Conservation (phyloP, 2,329 filamentous ascomycete species). For the Hypoxylon sp. region DNA sequence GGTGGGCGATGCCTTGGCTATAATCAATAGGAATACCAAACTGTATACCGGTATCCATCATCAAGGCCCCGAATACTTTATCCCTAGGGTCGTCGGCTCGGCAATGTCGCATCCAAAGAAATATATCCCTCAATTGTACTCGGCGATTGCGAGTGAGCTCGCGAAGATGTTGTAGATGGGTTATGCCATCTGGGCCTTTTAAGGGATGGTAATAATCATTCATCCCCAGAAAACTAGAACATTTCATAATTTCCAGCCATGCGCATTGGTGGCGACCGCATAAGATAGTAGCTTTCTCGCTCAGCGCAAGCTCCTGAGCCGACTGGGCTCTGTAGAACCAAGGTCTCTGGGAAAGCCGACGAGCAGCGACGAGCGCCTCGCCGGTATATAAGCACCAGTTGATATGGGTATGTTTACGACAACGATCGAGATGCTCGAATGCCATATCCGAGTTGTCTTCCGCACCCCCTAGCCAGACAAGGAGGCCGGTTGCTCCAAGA, state of each 20-base stretch:
- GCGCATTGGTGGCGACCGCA: constrained; percentile 25
- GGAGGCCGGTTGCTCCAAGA: constrained; percentile 15
- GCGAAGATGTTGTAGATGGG: constrained; percentile 30
- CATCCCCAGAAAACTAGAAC: constrained; percentile 20
- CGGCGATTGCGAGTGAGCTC: constrained; percentile 5
- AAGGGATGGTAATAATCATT: constrained; percentile 35
- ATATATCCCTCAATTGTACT: constrained; percentile 13
- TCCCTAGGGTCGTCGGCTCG: constrained; percentile 27
- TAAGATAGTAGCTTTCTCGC: constrained; percentile 13
- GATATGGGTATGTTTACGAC: constrained; percentile 26
- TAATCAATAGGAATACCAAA: constrained; percentile 21
- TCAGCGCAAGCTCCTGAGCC: constrained; percentile 26
- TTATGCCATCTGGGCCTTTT: constrained; percentile 23
- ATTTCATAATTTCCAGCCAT: constrained; percentile 26
- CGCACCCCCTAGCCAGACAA: constrained; percentile 34
- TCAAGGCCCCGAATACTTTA: constrained; percentile 22
- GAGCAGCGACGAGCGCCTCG: constrained; percentile 26
- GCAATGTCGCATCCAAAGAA: constrained; percentile 31
- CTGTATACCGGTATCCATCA: constrained; percentile 6
- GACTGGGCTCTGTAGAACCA: constrained; percentile 31
- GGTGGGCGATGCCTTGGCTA: background rate
- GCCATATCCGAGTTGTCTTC: constrained; percentile 33
- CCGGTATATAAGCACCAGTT: constrained; percentile 39
- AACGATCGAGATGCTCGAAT: constrained; percentile 36
- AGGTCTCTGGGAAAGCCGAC: constrained; percentile 19